Evolutionary conservation across 495 filamentous ascomycete genomes (phyloP).

Genomic region (Chaetomium tenue): DNA sequence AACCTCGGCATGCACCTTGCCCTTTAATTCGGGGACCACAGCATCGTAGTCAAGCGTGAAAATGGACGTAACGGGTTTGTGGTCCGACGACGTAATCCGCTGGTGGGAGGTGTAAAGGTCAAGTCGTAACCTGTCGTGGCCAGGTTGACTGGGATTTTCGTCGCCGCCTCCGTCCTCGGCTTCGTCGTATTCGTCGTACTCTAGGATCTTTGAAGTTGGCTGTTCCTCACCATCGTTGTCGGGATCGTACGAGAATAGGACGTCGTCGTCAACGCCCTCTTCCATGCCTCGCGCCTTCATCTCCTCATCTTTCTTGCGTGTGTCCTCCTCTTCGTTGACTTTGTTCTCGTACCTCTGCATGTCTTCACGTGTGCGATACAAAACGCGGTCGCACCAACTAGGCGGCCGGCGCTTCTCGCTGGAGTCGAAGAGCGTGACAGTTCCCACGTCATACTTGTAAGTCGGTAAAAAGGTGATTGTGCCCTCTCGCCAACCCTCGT

Average conservation of each 20-base stretch:
- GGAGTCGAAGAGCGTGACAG: conserved; percentile 85
- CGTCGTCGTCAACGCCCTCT: conserved; percentile 73
- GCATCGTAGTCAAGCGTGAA: conserved; percentile 82
- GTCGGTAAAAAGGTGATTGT: conserved; percentile 85
- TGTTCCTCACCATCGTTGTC: conserved; percentile 61
- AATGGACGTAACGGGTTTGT: conserved; percentile 82
- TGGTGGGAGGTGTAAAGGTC: conserved; percentile 85
- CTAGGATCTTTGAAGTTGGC: conserved; percentile 41
- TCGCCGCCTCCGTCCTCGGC: conserved; percentile 44
- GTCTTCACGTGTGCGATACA: conserved; percentile 75
- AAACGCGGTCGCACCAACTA: conserved; percentile 97
- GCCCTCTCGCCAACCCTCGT: conserved; percentile 91
- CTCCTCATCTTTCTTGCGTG: conserved; percentile 72
- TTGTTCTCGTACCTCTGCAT: conserved; percentile 68
- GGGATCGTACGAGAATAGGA: conserved; percentile 88
- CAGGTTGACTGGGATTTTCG: conserved; percentile 55
- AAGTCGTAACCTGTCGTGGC: conserved; percentile 62
- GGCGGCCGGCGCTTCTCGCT: conserved; percentile 90
- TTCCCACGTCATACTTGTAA: conserved; percentile 97
- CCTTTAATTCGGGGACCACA: conserved; percentile 77
- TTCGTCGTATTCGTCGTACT: conserved; percentile 63
- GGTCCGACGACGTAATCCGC: conserved; percentile 85
- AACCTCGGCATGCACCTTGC: conserved; percentile 80
- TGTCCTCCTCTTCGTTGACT: conserved; percentile 60
- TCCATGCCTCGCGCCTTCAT: conserved; percentile 79